These are phyloP conservation scores for Nepenthes gracilis DNA, from an alignment of 148 eudicot genomes.

Conservation along the genomic window DNA sequence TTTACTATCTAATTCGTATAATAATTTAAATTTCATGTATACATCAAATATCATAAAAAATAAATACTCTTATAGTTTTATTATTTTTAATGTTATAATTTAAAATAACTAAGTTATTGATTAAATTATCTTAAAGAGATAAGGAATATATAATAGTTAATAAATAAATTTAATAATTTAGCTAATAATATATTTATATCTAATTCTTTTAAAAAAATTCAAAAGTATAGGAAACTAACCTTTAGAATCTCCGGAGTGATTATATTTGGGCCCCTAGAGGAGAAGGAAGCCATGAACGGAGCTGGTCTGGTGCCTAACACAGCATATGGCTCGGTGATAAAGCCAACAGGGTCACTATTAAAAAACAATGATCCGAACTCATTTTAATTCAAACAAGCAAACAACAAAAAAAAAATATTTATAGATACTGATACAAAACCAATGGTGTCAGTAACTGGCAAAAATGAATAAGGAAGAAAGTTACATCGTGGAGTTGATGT, in stretches of 20 bases:
- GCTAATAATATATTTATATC: too few species aligned
- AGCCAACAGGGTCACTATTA: constrained; percentile 27
- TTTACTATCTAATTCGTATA: too few species aligned
- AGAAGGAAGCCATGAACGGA: constrained; percentile 56
- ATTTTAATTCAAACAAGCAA: too few species aligned
- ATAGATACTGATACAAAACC: not conserved
- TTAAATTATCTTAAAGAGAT: not conserved
- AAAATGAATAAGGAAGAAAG: too few species aligned
- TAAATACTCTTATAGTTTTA: too few species aligned
- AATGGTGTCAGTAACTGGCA: too few species aligned
- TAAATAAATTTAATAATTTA: too few species aligned
- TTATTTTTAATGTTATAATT: not conserved
- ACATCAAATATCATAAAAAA: too few species aligned
- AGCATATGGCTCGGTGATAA: constrained; percentile 13
- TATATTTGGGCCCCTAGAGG: constrained; percentile 57
- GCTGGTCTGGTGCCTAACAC: constrained; percentile 30
- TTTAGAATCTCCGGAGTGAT: constrained; percentile 58
- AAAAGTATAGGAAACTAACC: constrained; percentile 12
- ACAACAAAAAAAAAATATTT: not conserved
- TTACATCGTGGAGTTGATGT: constrained; percentile 43
- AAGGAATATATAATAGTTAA: too few species aligned
- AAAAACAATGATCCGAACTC: not conserved
- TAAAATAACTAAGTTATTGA: not conserved
- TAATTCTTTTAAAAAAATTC: too few species aligned
- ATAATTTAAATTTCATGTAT: too few species aligned